Base-by-base conservation (phyloP, 2,329 filamentous ascomycete species). In the Neofusicoccum kwambonambiense region DNA sequence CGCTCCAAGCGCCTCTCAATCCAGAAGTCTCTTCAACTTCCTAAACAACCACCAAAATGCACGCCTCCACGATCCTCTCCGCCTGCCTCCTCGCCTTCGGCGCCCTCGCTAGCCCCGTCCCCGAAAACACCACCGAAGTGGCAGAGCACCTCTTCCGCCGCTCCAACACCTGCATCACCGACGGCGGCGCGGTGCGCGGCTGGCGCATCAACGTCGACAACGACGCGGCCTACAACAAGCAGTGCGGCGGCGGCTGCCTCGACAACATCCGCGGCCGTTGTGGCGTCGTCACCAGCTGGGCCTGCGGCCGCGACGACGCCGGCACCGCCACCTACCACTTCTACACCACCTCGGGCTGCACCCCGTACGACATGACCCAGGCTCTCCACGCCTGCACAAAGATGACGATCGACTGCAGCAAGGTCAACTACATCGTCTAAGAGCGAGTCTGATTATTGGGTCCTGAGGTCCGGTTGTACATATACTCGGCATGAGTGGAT, bases 181-280 rank as follows among this genome's bases (percentile, higher is more conserved):
- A 17, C 8, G 37, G 19, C 39, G 11, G 12, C 27, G 49, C 7
- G 2, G 4, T 3, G 27, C 27, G 27, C 13, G 5, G n/a, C 7
- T 58, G 54, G 54, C 15, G 4, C 19, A 8, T 58, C 13, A 44
- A n/a, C 8, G 13, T 58, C 9, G 41, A 58, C 54, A 35, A 58
- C 41, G 54, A 58, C 27, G 15, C 27, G 3, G 2, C 4, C 15
- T 35, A 45, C 39, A 58, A 58, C 54, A 35, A 45, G 13, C 3
- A 31, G 8, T 58, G 54, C 27, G 54, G 54, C 54, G 13, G 27
- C 54, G 54, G 54, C 22, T 45, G 54, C 54, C 54, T 58, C 27
- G 54, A 58, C 54, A 58, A 58, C 22, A 34, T 58, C 9, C 54
- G 54, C 54, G 41, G 41, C 4, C 27, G 19, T 6, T 58, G 54